Evolutionary conservation across 768 basidiomycete species (phyloP).

Genomic region (Suillus subalutaceus): DNA sequence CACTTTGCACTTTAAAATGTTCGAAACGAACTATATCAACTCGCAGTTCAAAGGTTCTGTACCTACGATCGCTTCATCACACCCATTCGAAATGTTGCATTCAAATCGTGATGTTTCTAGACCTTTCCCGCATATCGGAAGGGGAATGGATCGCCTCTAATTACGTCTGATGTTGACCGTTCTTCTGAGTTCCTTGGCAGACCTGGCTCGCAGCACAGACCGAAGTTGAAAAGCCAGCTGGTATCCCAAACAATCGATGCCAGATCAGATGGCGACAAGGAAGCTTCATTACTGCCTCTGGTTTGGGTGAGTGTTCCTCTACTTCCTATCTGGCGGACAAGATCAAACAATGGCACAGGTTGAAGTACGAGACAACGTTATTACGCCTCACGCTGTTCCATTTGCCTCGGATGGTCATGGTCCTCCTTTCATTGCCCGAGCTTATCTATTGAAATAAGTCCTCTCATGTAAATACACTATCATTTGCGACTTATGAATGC

Average conservation of each 20-base stretch:
- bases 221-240: neutral
- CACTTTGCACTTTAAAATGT: neutral
- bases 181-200: neutral
- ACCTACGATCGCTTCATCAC: neutral
- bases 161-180: neutral
- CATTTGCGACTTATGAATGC: neutral
- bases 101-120: too few species aligned
- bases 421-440: constrained; percentile 32
- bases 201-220: neutral
- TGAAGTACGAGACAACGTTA: constrained; percentile 31
- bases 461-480: neutral
- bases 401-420: constrained; percentile 26
- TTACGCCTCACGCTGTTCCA: constrained; percentile 32
- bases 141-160: too few species aligned
- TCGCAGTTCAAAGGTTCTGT: neutral
- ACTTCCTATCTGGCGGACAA: neutral
- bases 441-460: constrained; percentile 26
- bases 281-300: constrained; percentile 27
- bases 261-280: constrained; percentile 2
- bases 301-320: constrained; percentile 23
- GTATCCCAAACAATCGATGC: neutral
- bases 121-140: neutral
- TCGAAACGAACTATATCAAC: neutral
- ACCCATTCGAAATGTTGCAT: neutral
- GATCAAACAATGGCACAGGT: constrained; percentile 19